Evolutionary conservation across 2,329 filamentous ascomycete species (phyloP).

Genomic region (Botrytis squamosa): DNA sequence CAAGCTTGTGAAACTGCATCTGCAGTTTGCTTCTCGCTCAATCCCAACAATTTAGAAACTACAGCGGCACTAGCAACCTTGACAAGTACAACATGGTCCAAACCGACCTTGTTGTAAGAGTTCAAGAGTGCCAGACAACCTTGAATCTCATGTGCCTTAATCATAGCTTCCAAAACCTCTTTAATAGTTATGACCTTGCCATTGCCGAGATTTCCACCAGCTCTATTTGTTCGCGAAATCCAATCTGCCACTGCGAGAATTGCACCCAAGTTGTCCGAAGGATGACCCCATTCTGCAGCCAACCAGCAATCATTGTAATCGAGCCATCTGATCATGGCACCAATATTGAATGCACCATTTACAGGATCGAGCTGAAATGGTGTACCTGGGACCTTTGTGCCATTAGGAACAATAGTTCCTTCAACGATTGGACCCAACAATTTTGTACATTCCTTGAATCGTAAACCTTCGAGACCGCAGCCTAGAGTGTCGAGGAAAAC

Average conservation of each 20-base stretch:
- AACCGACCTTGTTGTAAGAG: conserved; percentile 97
- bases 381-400: conserved; percentile 86
- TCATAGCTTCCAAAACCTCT: conserved; percentile 94
- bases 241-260: conserved; percentile 97
- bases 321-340: conserved; percentile 97
- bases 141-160: conserved; percentile 99
- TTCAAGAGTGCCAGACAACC: conserved; percentile 95
- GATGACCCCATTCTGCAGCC: conserved; percentile 97
- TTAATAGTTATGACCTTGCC: conserved; percentile 85
- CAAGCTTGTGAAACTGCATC: conserved; percentile 96
- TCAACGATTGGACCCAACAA: conserved; percentile 88
- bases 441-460: conserved; percentile 95
- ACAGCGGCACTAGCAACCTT: conserved; percentile 96
- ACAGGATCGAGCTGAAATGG: conserved; percentile 93
- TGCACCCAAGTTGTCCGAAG: conserved; percentile 95
- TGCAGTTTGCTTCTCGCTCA: conserved; percentile 85
- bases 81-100: conserved; percentile 97
- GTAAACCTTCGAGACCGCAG: conserved; percentile 91
- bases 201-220: conserved; percentile 74
- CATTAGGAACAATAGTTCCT: conserved; percentile 88
- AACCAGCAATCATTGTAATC: conserved; percentile 99
- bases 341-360: conserved; percentile 97
- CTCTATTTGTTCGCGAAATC: conserved; percentile 86
- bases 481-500: conserved; percentile 96
- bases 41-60: conserved; percentile 90